A percentile compares a stretch with the other conserved stretches of the same genome.
Evolutionary conservation across 352 stramenopile species (phyloP).

Genomic region (Phytopythium litorale): DNA sequence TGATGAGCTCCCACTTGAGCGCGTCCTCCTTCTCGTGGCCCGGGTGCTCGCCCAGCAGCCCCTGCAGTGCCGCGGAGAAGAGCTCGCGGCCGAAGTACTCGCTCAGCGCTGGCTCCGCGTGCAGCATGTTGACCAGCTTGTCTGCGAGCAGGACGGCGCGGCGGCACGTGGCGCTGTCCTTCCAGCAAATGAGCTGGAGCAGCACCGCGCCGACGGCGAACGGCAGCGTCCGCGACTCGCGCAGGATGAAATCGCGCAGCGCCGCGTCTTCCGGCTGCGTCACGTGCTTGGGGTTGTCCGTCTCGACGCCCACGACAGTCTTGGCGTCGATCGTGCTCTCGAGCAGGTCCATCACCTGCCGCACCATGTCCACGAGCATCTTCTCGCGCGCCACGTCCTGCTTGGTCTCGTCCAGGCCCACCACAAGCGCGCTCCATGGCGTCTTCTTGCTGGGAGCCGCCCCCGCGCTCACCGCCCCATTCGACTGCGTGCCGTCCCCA

Average conservation of each 20-base stretch:
- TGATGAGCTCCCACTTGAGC: constrained; percentile 84
- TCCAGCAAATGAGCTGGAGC: constrained; percentile 62
- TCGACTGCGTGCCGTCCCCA: constrained; percentile 7
- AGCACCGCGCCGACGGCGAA: constrained; percentile 49
- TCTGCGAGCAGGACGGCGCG: constrained; percentile 54
- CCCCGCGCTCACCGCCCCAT: not conserved
- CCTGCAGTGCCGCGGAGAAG: constrained; percentile 53
- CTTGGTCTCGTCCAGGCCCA: constrained; percentile 65
- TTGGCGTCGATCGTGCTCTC: constrained; percentile 71
- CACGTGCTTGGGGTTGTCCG: constrained; percentile 74
- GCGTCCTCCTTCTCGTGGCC: constrained; percentile 76
- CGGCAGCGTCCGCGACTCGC: constrained; percentile 36
- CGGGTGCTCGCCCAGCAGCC: constrained; percentile 49
- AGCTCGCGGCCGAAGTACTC: constrained; percentile 50
- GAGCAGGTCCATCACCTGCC: constrained; percentile 68
- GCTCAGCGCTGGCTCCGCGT: constrained; percentile 33
- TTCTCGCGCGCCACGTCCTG: constrained; percentile 66
- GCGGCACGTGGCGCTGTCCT: constrained; percentile 67
- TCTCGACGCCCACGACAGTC: constrained; percentile 64
- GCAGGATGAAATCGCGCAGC: constrained; percentile 61
- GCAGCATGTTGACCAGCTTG: constrained; percentile 60
- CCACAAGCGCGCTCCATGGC: constrained; percentile 46
- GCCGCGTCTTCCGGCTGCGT: constrained; percentile 52
- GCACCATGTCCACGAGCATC: constrained; percentile 66
- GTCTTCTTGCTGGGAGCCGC: constrained; percentile 17